Conservation (phyloP, 1,284 basidiomycete genomes). For the Ganoderma sp. region DNA sequence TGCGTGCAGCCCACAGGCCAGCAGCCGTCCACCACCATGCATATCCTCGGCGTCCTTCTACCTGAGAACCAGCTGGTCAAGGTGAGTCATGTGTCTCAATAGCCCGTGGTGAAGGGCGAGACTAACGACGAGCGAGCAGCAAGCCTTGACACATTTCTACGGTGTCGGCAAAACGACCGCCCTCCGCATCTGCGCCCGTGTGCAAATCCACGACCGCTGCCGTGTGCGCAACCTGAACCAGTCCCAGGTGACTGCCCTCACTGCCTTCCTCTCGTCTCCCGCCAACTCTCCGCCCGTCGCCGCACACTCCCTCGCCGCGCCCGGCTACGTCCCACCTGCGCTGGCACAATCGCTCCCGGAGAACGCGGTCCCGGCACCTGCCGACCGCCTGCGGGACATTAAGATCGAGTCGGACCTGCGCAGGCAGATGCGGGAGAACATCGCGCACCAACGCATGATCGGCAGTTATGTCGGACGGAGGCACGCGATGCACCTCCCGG, state of each 20-base stretch:
- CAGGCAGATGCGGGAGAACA: slow-evolving; percentile 83
- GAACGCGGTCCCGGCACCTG: slow-evolving; percentile 28
- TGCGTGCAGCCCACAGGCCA: slow-evolving; percentile 11
- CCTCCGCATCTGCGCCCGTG: slow-evolving; percentile 83
- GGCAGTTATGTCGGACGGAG: slow-evolving; percentile 87
- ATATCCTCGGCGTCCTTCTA: slow-evolving; percentile 78
- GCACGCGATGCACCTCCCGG: slow-evolving; percentile 88
- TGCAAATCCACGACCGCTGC: slow-evolving; percentile 84
- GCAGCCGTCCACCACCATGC: slow-evolving; percentile 58
- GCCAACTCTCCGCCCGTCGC: slow-evolving; percentile 66
- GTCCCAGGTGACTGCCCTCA: slow-evolving; percentile 81
- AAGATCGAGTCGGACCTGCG: slow-evolving; percentile 85
- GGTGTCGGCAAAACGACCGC: slow-evolving; percentile 81
- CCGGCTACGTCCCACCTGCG: slow-evolving; percentile 55
- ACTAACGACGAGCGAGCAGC: slow-evolving; percentile 51
- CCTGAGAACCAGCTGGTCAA: slow-evolving; percentile 71
- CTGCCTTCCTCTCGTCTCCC: slow-evolving; percentile 89
- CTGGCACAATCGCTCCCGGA: slow-evolving; percentile 51
- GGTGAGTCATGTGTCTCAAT: slow-evolving; percentile 48
- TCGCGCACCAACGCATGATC: slow-evolving; percentile 88
- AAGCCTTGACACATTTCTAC: slow-evolving; percentile 84
- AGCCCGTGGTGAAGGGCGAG: neutral
- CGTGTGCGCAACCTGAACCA: slow-evolving; percentile 80
- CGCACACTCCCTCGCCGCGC: slow-evolving; percentile 65
- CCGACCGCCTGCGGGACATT: slow-evolving; percentile 71